phyloP scores from a whole-genome alignment of 2,329 filamentous ascomycete species.

The Blastomyces silverae region DNA sequence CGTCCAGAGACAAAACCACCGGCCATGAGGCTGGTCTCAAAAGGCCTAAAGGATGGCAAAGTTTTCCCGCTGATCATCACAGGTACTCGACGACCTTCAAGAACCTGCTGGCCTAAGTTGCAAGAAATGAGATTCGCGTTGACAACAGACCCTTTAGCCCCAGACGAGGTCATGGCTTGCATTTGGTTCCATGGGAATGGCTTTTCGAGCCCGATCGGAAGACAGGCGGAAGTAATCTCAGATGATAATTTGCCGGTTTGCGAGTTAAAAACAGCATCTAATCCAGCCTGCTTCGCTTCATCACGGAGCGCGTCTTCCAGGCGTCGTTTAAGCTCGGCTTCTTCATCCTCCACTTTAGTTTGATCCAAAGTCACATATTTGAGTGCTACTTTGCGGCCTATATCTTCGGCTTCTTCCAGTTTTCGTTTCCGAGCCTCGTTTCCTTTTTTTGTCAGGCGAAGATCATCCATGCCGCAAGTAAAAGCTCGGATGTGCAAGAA shows the following conservation, averaged over 20 bases:
- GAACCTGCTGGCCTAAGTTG: slow-evolving; percentile 90
- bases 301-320: slow-evolving; percentile 87
- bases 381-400: slow-evolving; percentile 73
- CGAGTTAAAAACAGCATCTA: slow-evolving; percentile 82
- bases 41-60: slow-evolving; percentile 86
- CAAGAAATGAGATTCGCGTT: slow-evolving; percentile 98
- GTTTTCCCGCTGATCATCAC: slow-evolving; percentile 98
- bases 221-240: slow-evolving; percentile 67
- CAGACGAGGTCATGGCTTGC: slow-evolving; percentile 97
- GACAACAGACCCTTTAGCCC: slow-evolving; percentile 85
- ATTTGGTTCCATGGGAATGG: slow-evolving; percentile 96
- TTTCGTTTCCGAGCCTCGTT: slow-evolving; percentile 64
- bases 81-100: slow-evolving; percentile 90
- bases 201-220: slow-evolving; percentile 78
- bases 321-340: slow-evolving; percentile 66
- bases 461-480: slow-evolving; percentile 94
- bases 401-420: slow-evolving; percentile 57
- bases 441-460: slow-evolving; percentile 73
- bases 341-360: slow-evolving; percentile 53
- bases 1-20: slow-evolving; percentile 92
- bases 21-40: slow-evolving; percentile 79
- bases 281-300: slow-evolving; percentile 77
- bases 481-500: slow-evolving; percentile 91
- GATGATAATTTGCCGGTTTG: slow-evolving; percentile 65
- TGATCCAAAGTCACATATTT: slow-evolving; percentile 81